Evolutionary conservation across 192 early-diverging fungal genomes (phyloP).

Genomic region (Piromyces sp.): DNA sequence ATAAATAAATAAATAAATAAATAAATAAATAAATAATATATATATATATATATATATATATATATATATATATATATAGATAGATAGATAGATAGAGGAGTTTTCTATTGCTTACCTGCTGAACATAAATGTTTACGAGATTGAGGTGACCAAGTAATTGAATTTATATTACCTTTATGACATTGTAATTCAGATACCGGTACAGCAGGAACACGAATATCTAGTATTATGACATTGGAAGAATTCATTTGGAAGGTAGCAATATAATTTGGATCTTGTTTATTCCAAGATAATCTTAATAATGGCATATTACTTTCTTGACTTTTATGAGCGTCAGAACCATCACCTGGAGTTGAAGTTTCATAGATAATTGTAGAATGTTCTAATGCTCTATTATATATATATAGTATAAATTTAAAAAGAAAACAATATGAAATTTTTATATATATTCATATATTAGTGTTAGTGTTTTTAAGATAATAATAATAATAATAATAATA

Average conservation of each 20-base stretch:
- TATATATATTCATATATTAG: no score
- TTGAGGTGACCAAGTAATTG: conserved; percentile 75
- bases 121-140: conserved; percentile 61
- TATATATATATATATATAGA: background rate
- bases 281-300: conserved; percentile 75
- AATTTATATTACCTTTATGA: conserved; percentile 59
- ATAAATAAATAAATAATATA: no score
- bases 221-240: conserved; percentile 62
- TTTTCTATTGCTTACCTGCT: conserved; percentile 54
- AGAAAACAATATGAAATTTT: no score
- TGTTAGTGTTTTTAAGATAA: no score
- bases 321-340: conserved; percentile 2
- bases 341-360: conserved; percentile 22
- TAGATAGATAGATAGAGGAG: no score
- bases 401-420: background rate
- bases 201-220: conserved; percentile 75
- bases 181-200: conserved; percentile 66
- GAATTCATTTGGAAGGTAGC: conserved; percentile 83
- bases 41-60: no score
- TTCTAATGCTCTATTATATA: conserved; percentile 55
- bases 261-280: conserved; percentile 74
- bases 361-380: conserved; percentile 98
- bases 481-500: no score
- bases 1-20: no score
- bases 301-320: conserved; percentile 35